phyloP scores from a whole-genome alignment of 345 rosid species.

The Isatis tinctoria region DNA sequence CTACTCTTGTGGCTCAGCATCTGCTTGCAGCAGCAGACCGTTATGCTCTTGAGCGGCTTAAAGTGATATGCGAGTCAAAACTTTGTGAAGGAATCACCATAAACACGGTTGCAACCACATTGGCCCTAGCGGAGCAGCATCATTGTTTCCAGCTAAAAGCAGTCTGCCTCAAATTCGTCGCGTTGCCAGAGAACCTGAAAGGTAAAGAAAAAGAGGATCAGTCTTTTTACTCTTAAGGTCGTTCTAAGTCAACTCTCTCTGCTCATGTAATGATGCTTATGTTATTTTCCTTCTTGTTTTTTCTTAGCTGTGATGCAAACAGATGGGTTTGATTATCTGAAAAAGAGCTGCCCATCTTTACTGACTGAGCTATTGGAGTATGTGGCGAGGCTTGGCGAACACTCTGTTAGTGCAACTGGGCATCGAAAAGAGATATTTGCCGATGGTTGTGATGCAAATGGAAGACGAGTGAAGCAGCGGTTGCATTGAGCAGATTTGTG shows the following conservation, averaged over 20 bases:
- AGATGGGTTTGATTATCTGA: constrained; percentile 62
- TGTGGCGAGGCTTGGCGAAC: constrained; percentile 56
- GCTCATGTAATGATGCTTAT: background rate
- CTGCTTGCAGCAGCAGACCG: constrained; percentile 80
- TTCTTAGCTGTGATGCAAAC: constrained; percentile 72
- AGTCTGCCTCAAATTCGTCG: constrained; percentile 62
- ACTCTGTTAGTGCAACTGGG: constrained; percentile 42
- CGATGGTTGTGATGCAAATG: constrained; percentile 53
- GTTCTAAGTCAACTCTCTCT: background rate
- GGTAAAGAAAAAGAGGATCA: constrained; percentile 32
- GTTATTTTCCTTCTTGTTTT: background rate
- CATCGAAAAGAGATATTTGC: constrained; percentile 37
- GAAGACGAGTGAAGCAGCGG: constrained; percentile 77
- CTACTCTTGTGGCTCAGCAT: constrained; percentile 75
- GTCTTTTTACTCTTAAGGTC: background rate
- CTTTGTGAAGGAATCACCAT: constrained; percentile 67
- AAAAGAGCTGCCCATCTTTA: constrained; percentile 54
- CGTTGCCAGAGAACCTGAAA: constrained; percentile 60
- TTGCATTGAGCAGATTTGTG: constrained; percentile 32
- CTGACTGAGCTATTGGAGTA: constrained; percentile 54
- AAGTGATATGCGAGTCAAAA: constrained; percentile 58
- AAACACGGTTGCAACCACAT: constrained; percentile 76
- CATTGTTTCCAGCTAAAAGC: constrained; percentile 66
- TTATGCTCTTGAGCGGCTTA: constrained; percentile 68
- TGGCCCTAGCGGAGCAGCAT: constrained; percentile 86